Evolutionary conservation across 2,329 filamentous ascomycete genomes (phyloP).

Genomic region (Botryosphaeria dothidea): DNA sequence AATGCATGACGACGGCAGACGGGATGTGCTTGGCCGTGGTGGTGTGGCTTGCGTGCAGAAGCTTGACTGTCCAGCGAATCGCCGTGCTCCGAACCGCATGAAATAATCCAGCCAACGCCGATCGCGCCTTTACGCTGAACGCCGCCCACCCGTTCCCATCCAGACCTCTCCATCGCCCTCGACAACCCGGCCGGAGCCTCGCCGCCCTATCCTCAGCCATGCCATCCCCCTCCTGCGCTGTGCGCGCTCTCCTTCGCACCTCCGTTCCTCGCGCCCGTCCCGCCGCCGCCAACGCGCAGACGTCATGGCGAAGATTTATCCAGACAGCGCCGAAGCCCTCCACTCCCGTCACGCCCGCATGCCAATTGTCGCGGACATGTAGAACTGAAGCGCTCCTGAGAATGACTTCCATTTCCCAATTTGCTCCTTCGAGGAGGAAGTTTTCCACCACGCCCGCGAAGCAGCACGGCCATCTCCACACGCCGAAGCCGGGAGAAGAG

Average conservation of each 20-base stretch:
- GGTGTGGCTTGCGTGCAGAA: constrained; percentile 15
- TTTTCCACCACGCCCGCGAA: constrained; percentile 67
- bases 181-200: neutral
- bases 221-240: constrained; percentile 4
- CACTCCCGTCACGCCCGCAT: neutral
- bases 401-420: neutral
- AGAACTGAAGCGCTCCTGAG: neutral
- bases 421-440: constrained; percentile 37
- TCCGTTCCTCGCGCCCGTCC: constrained; percentile 1
- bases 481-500: constrained; percentile 91
- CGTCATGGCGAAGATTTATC: constrained; percentile 9
- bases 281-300: neutral
- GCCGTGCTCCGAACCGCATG: constrained; percentile 14
- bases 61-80: constrained; percentile 18
- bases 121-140: constrained; percentile 2
- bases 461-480: constrained; percentile 76
- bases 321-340: constrained; percentile 5
- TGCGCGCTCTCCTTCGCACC: neutral
- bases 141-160: neutral
- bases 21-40: neutral
- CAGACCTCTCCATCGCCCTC: constrained; percentile 14
- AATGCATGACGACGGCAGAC: constrained; percentile 6
- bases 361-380: neutral
- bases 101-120: constrained; percentile 11
- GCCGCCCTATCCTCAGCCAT: neutral